Conservation (phyloP, 2,329 filamentous ascomycete species). For the Aspergillus costaricaensis region DNA sequence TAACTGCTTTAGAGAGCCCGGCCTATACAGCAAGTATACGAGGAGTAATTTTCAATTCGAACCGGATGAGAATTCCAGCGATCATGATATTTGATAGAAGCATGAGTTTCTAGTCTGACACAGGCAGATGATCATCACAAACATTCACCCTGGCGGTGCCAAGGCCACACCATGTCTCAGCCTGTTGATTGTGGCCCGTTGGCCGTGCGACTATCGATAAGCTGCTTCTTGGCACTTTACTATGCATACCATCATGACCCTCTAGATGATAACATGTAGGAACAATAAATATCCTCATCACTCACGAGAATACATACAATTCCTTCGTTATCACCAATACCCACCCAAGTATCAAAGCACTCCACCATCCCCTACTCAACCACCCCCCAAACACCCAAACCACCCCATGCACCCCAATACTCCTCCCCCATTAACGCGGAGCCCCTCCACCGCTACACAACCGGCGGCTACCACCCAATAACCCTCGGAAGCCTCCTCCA, state of each 20-base stretch:
- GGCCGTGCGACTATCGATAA: slow-evolving; percentile 45
- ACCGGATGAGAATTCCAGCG: not conserved
- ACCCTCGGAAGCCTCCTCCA: slow-evolving; percentile 32
- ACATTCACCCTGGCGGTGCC: not conserved
- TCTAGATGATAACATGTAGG: too few relatives aligned
- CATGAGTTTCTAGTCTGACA: not conserved
- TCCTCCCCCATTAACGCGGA: slow-evolving; percentile 1
- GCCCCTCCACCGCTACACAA: slow-evolving; percentile 9
- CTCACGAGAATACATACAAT: too few relatives aligned
- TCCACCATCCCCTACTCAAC: not conserved
- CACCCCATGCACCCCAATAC: too few relatives aligned
- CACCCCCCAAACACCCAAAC: not conserved
- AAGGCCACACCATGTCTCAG: slow-evolving; percentile 4
- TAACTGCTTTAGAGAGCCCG: not conserved
- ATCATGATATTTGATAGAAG: not conserved
- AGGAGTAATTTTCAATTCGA: not conserved
- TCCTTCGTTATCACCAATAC: too few relatives aligned
- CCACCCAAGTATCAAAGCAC: too few relatives aligned
- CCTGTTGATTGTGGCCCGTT: slow-evolving; percentile 23
- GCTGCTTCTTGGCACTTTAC: slow-evolving; percentile 25
- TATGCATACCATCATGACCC: too few relatives aligned
- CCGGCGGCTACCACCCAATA: slow-evolving; percentile 40
- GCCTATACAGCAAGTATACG: not conserved
- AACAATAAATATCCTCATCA: too few relatives aligned
- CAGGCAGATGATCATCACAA: not conserved